Base-by-base conservation (phyloP, 2,329 filamentous ascomycete genomes). In the Xenosphaeropsis pyriputrescens region DNA sequence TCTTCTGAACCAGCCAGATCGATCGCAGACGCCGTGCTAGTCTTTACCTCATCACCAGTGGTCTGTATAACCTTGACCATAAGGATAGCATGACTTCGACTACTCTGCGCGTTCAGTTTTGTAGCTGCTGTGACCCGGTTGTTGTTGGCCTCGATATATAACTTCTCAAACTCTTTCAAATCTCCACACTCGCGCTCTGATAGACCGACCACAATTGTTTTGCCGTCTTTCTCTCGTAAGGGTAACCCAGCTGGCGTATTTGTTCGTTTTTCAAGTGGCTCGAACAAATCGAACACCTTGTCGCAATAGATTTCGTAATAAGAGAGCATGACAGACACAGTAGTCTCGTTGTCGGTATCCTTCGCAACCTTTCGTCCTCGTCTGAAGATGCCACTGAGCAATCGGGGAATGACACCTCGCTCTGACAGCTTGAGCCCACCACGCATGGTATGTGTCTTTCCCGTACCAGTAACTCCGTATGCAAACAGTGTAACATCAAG, bases 301-400 rank as follows among this genome's bases (percentile, higher is more conserved):
- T 95, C 88, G 57, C 93, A 94, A 61, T 95, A 95, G 47, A 95
- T 94, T 57, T 95, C 88, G 61, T 93, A 94, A 61, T 95, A 95
- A 18, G 84, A 88, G 51, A 95, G 69, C 11, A 75, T 68, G 13
- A 94, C 84, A 7, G 74, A 64, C 16, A 93, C 83, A 2, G 64
- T 68, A 0, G 79, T 88, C 37, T 75, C 64, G 9, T 78, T 83
- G 4, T 68, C 65, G 2, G 77, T 72, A 51, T 93, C 86, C 58
- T 89, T 91, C 46, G 75, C 71, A 14, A 91, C 78, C 64, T 93
- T 93, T 59, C 85, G 83, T 45, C 80, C 79, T 42, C 85, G 70
- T 35, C 89, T 74, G 56, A 89, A 96, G 41, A 96, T 82, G 48
- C 74, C 75, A 58, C 85, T 93, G 32, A 95, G 68, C 39, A 94